Evolutionary conservation across 352 stramenopile genomes (phyloP), one percentile per base, ranked within the genome.

Genomic region (Globisporangium heterothallicum): DNA sequence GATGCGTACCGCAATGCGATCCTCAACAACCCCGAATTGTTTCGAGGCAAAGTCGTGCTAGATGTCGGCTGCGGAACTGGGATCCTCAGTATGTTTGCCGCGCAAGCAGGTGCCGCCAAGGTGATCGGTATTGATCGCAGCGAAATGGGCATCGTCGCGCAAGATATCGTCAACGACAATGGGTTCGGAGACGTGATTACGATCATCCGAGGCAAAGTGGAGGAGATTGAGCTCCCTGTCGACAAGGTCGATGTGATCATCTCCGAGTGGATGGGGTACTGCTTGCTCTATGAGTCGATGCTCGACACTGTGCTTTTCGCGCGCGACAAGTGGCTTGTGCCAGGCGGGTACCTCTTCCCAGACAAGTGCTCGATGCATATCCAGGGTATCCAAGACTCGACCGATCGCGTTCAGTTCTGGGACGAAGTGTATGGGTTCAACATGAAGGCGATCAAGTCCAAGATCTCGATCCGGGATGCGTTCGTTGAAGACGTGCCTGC

Each of bases 241-340:
- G 71, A 93, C 42, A 77, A 95, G 45, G 92, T 99, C 35, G 96
- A 99, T 69, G 96, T 99, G 46, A 98, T 99, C 66, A 92, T 99
- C 29, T 98, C 87, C 21, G 96, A 99, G 78, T 99, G 96, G 95
- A 99, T 99, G 95, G 96, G 95, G 40, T 99, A 99, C 72, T 98
- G 94, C 58, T 70, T 98, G 29, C 66, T 98, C 18, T 99, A 98
- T 67, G 95, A 99, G 75, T 98, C 86, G 27, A 99, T 99, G 96
- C 81, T 99, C 19, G 94, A 98, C 63, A 98, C 94, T 8, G 95
- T 99, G 21, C 68, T 99, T 13, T 97, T 86, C 64, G 95, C 96
- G 25, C 77, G 95, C 22, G 95, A 99, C 72, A 98, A 98, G 70
- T 99, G 91, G 92, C 82, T 99, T 47, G 73, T 84, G 26, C 66